Percentiles rank a stretch among this genome's conserved stretches.
Conservation (phyloP, 164 flowering plant genomes). For the Dillenia suffruticosa region DNA sequence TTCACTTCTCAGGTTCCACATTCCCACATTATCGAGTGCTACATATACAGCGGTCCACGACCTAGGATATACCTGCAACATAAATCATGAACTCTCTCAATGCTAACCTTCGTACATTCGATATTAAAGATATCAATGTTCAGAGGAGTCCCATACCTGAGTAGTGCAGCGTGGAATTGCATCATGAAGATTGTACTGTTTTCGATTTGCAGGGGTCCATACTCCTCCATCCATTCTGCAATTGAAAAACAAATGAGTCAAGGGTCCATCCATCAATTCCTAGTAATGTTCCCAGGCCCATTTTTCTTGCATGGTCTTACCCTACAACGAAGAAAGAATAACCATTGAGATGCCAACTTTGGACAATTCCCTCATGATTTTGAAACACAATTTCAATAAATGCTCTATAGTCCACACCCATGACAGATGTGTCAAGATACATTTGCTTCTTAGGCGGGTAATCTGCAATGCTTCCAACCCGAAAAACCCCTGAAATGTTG, state of each 20-base stretch:
- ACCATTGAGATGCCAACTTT: conserved; percentile 85
- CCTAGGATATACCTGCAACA: conserved; percentile 76
- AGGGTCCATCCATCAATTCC: not conserved
- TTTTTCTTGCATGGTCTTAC: conserved; percentile 25
- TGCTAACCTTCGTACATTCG: too few species aligned
- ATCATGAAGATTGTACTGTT: conserved; percentile 64
- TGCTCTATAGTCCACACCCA: conserved; percentile 66
- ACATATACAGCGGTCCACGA: conserved; percentile 83
- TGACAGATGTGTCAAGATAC: conserved; percentile 59
- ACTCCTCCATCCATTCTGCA: conserved; percentile 75
- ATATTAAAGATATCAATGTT: not conserved
- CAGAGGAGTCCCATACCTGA: conserved; percentile 39
- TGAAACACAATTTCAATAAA: conserved; percentile 77
- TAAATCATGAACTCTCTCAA: not conserved
- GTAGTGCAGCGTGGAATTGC: conserved; percentile 62
- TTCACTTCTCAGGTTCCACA: conserved; percentile 86
- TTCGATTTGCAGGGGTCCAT: conserved; percentile 56
- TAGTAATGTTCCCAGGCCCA: not conserved
- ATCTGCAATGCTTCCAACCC: conserved; percentile 62
- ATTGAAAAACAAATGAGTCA: not conserved
- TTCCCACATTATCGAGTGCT: conserved; percentile 76
- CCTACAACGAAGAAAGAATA: conserved; percentile 77
- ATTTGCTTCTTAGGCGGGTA: conserved; percentile 26
- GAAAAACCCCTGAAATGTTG: conserved; percentile 70
- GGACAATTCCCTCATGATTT: conserved; percentile 58